Evolutionary conservation across 345 rosid genomes (phyloP), one percentile per base, ranked within the genome.

Genomic region (Murraya paniculata): DNA sequence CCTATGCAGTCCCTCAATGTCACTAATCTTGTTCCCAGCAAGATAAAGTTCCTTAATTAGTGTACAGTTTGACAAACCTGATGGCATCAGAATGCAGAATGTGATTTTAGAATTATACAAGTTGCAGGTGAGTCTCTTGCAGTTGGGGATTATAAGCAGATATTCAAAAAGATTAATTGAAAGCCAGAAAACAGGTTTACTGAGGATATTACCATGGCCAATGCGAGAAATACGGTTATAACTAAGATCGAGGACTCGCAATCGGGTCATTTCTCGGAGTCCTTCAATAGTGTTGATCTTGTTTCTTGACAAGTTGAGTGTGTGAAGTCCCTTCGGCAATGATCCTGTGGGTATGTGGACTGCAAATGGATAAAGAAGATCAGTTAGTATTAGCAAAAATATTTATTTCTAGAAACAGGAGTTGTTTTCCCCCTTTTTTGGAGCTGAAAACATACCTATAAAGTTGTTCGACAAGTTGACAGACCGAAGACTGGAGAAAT

Each of bases 21-120:
- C 91, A 74, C 97, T 90, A 66, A 93, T 86, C 89, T 95, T 93
- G 90, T 95, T 95, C 64, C 99, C 98, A 21, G 93, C 91, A 0
- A 93, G 90, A 83, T 87, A 91, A 57, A 95, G 96, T 79, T 95
- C 98, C 87, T 93, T 95, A 81, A 95, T 92, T 79, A 88, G 76
- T 10, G 93, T 87, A 74, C 97, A 92, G 85, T 87, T 92, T 50
- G 99, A 92, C 84, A 96, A 76, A 78, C 98, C 99, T 96, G 81
- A 39, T 50, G 25, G 68, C 59, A 62, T 56, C 28, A 73, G 67
- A 62, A 76, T 30, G 33, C 74, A 72, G 69, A 68, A 21, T 27
- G 57, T 14, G 62, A 21, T 9, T 33, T 80, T 45, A 73, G 68
- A 41, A 53, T 67, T 36, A 36, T 33, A 6, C 68, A n/a, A 64